These are phyloP conservation scores for Tricholoma furcatifolium DNA, from an alignment of 768 basidiomycete genomes.

Conservation along the genomic window DNA sequence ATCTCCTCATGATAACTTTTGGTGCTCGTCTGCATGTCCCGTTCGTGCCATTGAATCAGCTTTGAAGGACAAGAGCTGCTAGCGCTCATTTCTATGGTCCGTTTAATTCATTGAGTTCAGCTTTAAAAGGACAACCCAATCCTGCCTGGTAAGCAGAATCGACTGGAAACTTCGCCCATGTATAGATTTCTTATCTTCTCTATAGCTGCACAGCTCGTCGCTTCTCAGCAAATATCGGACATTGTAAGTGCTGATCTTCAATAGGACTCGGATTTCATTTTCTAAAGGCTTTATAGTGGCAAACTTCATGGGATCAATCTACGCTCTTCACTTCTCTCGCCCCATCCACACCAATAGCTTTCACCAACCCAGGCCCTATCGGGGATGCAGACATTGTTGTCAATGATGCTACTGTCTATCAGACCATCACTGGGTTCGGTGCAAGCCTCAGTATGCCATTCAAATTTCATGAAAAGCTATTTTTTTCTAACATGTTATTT, in stretches of 20 bases:
- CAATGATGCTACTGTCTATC: slow-evolving; percentile 52
- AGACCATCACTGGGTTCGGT: slow-evolving; percentile 67
- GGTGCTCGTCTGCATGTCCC: no score
- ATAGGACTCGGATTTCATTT: neutral
- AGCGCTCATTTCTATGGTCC: no score
- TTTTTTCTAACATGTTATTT: neutral
- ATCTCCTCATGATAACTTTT: no score
- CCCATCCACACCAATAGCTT: slow-evolving; percentile 53
- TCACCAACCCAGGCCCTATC: slow-evolving; percentile 50
- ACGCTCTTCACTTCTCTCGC: slow-evolving; percentile 50
- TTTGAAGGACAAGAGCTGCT: no score
- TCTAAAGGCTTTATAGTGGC: slow-evolving; percentile 41
- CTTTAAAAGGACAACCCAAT: slow-evolving; percentile 6
- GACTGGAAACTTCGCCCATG: neutral
- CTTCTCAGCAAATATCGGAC: slow-evolving; percentile 23
- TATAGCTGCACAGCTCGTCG: slow-evolving; percentile 4
- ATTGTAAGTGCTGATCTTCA: slow-evolving; percentile 11
- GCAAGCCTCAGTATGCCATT: slow-evolving; percentile 52
- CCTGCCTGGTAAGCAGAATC: neutral
- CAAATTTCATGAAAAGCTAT: neutral
- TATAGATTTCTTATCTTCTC: slow-evolving; percentile 1
- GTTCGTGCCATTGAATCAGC: no score
- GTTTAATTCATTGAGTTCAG: no score
- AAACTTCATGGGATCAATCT: slow-evolving; percentile 54
- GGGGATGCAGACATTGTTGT: slow-evolving; percentile 65